A percentile compares a stretch with the other conserved stretches of the same genome.
Evolutionary conservation across 2,329 filamentous ascomycete genomes (phyloP).

Genomic region (Zasmidium angulare): DNA sequence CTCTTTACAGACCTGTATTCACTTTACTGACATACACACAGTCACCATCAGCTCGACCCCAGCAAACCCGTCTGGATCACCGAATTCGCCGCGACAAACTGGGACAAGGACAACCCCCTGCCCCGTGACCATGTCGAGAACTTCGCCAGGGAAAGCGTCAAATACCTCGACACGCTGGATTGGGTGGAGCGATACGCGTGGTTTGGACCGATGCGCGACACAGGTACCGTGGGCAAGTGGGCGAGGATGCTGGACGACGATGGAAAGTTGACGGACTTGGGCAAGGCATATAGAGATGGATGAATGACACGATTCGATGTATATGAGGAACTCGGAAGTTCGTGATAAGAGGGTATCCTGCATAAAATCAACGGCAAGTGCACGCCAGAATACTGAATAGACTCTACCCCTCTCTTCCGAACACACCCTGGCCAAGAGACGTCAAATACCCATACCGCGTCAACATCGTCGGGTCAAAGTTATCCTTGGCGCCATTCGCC

Average conservation of each 20-base stretch:
- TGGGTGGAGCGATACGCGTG: constrained; percentile 37
- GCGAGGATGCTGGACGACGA: constrained; percentile 34
- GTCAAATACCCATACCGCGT: constrained; percentile 41
- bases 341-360: background rate
- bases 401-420: constrained; percentile 22
- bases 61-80: constrained; percentile 36
- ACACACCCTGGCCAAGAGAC: constrained; percentile 38
- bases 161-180: constrained; percentile 34
- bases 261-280: constrained; percentile 31
- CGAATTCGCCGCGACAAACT: constrained; percentile 34
- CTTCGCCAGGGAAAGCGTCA: constrained; percentile 28
- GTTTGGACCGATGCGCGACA: constrained; percentile 35
- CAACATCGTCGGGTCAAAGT: constrained; percentile 39
- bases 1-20: no score
- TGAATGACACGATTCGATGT: constrained; percentile 3
- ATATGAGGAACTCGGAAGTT: no score
- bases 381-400: no score
- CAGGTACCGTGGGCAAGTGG: constrained; percentile 32
- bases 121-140: constrained; percentile 29
- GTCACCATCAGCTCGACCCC: constrained; percentile 25
- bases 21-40: background rate
- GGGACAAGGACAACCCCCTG: constrained; percentile 29
- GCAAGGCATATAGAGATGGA: constrained; percentile 33
- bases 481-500: constrained; percentile 25
- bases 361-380: background rate